These are phyloP conservation scores for Pseudogymnoascus sp. DNA, from an alignment of 2,329 filamentous ascomycete genomes.

Conservation along the genomic window DNA sequence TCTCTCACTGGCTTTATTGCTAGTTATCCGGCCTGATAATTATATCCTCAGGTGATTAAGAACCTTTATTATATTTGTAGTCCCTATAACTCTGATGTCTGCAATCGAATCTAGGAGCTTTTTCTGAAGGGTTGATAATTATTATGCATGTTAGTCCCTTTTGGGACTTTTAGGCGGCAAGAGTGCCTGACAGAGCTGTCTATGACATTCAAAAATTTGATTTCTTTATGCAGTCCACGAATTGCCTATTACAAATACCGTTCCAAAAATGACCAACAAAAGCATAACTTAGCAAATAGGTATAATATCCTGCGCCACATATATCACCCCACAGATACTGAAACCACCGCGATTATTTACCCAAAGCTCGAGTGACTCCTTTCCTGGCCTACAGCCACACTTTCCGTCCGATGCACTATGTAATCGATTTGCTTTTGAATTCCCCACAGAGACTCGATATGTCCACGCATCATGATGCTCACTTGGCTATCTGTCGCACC, in stretches of 20 bases:
- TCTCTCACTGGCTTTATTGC: neutral
- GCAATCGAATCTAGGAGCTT: neutral
- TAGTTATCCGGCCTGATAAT: neutral
- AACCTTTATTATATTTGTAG: neutral
- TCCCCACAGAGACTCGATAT: neutral
- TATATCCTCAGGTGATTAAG: neutral
- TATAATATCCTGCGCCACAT: neutral
- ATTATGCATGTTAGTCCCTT: neutral
- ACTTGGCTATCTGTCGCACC: neutral
- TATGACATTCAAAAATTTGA: neutral
- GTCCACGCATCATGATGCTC: neutral
- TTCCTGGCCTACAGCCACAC: neutral
- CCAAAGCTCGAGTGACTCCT: neutral
- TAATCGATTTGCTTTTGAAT: neutral
- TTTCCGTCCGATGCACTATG: neutral
- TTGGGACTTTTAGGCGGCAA: neutral
- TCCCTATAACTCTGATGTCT: neutral
- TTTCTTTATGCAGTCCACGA: neutral
- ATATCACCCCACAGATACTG: neutral
- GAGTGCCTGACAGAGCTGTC: neutral
- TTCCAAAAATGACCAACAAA: neutral
- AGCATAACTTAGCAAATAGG: neutral
- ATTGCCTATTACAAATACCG: neutral
- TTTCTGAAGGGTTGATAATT: neutral
- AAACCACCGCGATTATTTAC: neutral